Evolutionary conservation across 208 protist genomes (phyloP).

Genomic region (Trypanosoma caninum): DNA sequence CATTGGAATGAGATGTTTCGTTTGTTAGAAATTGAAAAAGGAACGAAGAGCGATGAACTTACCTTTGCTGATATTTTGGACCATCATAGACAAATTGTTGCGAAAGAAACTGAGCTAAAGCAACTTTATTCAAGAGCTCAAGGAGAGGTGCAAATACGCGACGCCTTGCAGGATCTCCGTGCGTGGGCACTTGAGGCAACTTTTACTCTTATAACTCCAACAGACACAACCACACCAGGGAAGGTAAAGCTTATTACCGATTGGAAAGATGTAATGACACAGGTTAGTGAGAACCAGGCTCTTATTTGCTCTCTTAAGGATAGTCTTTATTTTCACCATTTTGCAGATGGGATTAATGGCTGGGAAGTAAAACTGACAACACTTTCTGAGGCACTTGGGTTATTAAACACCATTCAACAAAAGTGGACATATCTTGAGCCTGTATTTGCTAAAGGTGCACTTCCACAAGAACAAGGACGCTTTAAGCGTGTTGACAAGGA

Average conservation of each 20-base stretch:
- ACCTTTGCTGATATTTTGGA: conserved; percentile 91
- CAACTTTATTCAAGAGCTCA: conserved; percentile 90
- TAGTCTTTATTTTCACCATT: conserved; percentile 92
- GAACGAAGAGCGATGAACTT: conserved; percentile 75
- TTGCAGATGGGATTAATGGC: conserved; percentile 86
- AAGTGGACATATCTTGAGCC: conserved; percentile 98
- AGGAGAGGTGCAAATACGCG: conserved; percentile 94
- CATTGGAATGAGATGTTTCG: conserved; percentile 96
- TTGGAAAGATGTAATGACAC: conserved; percentile 96
- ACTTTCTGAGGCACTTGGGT: conserved; percentile 75
- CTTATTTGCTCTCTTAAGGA: conserved; percentile 95
- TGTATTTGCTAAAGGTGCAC: conserved; percentile 95
- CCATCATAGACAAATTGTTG: conserved; percentile 60
- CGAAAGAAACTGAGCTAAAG: conserved; percentile 87
- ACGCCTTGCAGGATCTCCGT: conserved; percentile 94
- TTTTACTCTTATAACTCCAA: conserved; percentile 85
- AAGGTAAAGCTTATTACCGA: conserved; percentile 95
- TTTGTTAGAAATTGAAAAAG: conserved; percentile 79
- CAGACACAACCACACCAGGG: conserved; percentile 21
- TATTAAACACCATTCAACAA: conserved; percentile 95
- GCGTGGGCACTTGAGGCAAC: conserved; percentile 85
- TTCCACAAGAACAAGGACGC: conserved; percentile 94
- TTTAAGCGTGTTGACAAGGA: conserved; percentile 97
- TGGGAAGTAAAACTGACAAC: conserved; percentile 92
- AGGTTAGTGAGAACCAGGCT: conserved; percentile 95